phyloP scores from a whole-genome alignment of 495 filamentous ascomycete genomes.

The Massariosphaeria phaeospora region DNA sequence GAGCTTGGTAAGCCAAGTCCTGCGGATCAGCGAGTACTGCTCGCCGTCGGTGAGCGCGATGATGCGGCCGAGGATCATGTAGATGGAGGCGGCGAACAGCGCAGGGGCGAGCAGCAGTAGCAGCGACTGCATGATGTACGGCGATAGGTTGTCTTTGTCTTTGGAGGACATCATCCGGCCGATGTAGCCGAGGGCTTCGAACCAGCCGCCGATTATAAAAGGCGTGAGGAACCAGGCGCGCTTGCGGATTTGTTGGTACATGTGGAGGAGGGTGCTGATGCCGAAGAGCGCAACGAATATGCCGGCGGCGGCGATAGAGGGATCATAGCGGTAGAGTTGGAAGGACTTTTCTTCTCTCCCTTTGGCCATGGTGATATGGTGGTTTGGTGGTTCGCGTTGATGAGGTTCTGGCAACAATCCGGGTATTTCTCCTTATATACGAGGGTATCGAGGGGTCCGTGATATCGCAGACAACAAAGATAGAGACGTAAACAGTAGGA shows the following conservation, averaged over 20 bases:
- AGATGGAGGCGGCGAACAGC: conserved; percentile 45
- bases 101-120: conserved; percentile 45
- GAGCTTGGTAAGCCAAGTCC: conserved; percentile 42
- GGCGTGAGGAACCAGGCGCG: conserved; percentile 53
- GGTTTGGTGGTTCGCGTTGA: neutral
- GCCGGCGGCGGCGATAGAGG: conserved; percentile 47
- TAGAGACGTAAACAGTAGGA: no score
- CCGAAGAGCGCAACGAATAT: conserved; percentile 51
- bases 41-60: conserved; percentile 46
- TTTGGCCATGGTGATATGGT: neutral
- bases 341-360: no score
- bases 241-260: conserved; percentile 45
- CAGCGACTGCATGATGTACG: conserved; percentile 39
- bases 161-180: conserved; percentile 36
- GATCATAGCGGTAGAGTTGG: conserved; percentile 48
- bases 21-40: conserved; percentile 37
- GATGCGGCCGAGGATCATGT: conserved; percentile 45
- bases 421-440: no score
- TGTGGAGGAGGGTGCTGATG: conserved; percentile 42
- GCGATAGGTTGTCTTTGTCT: conserved; percentile 24
- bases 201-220: conserved; percentile 51
- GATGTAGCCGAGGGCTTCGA: conserved; percentile 48
- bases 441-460: no score
- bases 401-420: neutral
- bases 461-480: no score